phyloP scores from a whole-genome alignment of 2,329 filamentous ascomycete genomes.

The Magnaporthiopsis rhizophila region DNA sequence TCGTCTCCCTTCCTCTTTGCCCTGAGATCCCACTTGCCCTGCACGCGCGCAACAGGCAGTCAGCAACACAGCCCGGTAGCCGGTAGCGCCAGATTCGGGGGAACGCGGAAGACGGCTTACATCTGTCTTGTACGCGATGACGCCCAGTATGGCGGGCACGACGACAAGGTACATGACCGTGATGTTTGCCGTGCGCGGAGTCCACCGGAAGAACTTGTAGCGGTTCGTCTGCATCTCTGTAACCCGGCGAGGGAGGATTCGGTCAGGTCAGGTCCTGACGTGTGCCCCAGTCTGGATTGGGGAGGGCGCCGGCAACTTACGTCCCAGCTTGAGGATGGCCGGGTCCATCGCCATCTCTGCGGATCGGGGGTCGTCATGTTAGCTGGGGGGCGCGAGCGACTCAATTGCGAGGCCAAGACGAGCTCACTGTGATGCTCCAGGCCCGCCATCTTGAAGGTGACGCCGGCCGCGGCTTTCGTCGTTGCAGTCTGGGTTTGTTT shows the following conservation, averaged over 20 bases:
- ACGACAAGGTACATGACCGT: slow-evolving; percentile 68
- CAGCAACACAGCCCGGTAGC: background rate
- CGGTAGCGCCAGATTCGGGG: background rate
- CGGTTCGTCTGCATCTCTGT: slow-evolving; percentile 77
- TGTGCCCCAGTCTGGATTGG: background rate
- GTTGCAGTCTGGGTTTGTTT: background rate
- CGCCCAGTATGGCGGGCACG: slow-evolving; percentile 63
- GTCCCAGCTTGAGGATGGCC: slow-evolving; percentile 35
- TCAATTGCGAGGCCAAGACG: slow-evolving; percentile 8
- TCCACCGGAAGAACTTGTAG: slow-evolving; percentile 96
- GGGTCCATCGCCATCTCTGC: slow-evolving; percentile 39
- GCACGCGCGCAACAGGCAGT: slow-evolving; percentile 4
- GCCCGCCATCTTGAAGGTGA: slow-evolving; percentile 31
- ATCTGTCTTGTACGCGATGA: slow-evolving; percentile 72
- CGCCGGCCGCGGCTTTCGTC: slow-evolving; percentile 1
- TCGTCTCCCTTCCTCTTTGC: slow-evolving; percentile 84
- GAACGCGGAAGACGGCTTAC: slow-evolving; percentile 50
- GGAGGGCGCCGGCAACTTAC: slow-evolving; percentile 26
- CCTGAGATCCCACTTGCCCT: slow-evolving; percentile 83
- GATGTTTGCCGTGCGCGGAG: slow-evolving; percentile 69
- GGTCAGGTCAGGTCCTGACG: background rate
- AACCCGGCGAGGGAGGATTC: background rate
- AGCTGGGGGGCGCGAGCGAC: slow-evolving; percentile 1
- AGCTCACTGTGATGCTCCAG: slow-evolving; percentile 34
- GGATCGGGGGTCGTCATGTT: slow-evolving; percentile 19